Conservation (phyloP, 495 filamentous ascomycete genomes). For the Echria macrotheca region DNA sequence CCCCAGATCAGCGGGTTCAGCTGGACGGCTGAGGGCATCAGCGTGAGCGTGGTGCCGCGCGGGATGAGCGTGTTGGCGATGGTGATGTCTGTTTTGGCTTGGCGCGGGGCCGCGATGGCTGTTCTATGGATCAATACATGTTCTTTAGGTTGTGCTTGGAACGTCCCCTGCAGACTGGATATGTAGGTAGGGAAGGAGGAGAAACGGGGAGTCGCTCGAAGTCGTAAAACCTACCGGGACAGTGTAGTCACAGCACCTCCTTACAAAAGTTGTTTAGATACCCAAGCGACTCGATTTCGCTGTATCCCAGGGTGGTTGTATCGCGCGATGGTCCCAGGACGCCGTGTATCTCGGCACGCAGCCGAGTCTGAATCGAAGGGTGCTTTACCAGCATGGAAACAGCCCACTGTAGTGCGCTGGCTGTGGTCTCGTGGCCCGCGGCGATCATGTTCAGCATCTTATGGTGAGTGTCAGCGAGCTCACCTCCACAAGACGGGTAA, state of each 20-base stretch:
- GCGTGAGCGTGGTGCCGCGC: slow-evolving; percentile 26
- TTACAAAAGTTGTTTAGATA: not conserved
- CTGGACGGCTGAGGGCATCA: slow-evolving; percentile 23
- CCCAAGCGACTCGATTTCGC: not conserved
- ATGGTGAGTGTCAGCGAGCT: not conserved
- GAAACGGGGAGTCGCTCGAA: not conserved
- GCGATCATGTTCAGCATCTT: slow-evolving; percentile 1
- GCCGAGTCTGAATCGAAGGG: not conserved
- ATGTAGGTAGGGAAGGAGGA: not conserved
- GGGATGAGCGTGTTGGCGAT: slow-evolving; percentile 28
- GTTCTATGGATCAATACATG: too few relatives aligned
- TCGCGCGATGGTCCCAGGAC: not conserved
- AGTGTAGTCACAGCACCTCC: not conserved
- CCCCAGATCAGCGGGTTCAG: slow-evolving; percentile 31
- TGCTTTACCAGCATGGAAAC: not conserved
- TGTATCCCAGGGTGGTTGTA: not conserved
- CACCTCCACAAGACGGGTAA: not conserved
- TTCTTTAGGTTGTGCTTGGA: too few relatives aligned
- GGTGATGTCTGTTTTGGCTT: slow-evolving; percentile 19
- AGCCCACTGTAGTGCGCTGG: not conserved
- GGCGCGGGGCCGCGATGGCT: slow-evolving; percentile 23
- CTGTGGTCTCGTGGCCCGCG: slow-evolving; percentile 2
- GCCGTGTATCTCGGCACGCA: not conserved
- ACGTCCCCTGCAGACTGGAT: too few relatives aligned
- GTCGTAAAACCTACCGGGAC: not conserved